Conservation (phyloP, 148 eudicot genomes). For the Chenopodium quinoa region DNA sequence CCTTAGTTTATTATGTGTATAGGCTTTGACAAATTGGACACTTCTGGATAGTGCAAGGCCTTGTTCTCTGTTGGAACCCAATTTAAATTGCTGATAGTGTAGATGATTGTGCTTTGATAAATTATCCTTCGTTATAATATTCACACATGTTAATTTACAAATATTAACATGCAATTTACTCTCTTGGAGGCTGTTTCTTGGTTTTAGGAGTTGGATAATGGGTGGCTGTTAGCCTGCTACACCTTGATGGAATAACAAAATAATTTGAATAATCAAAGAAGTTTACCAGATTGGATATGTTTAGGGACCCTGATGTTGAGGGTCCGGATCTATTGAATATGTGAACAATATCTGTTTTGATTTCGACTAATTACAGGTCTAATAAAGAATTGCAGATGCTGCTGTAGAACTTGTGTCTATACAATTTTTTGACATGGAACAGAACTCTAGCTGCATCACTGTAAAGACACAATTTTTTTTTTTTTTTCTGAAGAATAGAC, state of each 20-base stretch:
- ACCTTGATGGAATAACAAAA: neutral
- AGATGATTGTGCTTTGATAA: neutral
- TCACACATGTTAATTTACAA: neutral
- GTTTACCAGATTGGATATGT: neutral
- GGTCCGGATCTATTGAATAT: conserved; percentile 10
- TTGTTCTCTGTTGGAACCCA: neutral
- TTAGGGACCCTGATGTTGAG: conserved; percentile 8
- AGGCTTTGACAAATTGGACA: neutral
- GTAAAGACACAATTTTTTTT: neutral
- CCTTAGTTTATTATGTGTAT: neutral
- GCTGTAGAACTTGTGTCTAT: neutral
- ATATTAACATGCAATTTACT: neutral
- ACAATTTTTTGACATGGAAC: neutral
- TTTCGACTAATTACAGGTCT: neutral
- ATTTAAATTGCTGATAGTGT: neutral
- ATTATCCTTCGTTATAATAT: neutral
- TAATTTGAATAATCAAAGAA: neutral
- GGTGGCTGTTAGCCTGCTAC: neutral
- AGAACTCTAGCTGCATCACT: neutral
- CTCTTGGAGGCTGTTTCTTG: neutral
- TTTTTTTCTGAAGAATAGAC: neutral
- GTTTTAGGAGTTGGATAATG: neutral
- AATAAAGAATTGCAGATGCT: neutral
- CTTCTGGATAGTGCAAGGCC: neutral
- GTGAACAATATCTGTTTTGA: neutral